Evolutionary conservation across 2,329 filamentous ascomycete genomes (phyloP), one percentile per base, ranked within the genome.

Genomic region (Periconia sp.): DNA sequence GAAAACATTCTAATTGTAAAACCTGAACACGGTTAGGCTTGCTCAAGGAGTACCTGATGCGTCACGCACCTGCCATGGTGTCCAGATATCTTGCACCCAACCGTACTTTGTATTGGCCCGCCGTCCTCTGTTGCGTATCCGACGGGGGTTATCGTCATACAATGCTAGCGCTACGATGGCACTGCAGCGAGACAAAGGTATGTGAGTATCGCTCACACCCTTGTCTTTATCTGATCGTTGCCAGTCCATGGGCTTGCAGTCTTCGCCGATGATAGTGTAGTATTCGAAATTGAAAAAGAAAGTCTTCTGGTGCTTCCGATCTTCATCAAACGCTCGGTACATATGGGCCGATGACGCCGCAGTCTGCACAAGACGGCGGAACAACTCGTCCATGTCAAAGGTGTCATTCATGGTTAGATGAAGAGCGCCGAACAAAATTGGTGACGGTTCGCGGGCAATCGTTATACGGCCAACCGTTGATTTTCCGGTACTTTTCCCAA

Each of bases 281-380:
- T 85, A 86, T 52, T 85, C 84, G 60, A 86, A 84, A 29, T 76
- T 79, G 59, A 86, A 85, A 51, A 84, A 78, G 60, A 85, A 84
- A 6, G 77, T 79, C 5, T 78, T 72, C 52, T 81, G 81, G 10
- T 76, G 77, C 6, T 78, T 68, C 4, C 68, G 57, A 19, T 77
- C 70, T 2, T 64, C 48, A 12, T 71, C 63, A 38, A 70, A 82
- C n/a, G 78, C 75, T 18, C 80, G 72, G 46, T 78, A 70, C 68
- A 79, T 75, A 43, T 78, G 73, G 7, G 79, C 76, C 18, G 63
- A 69, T 1, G 68, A 69, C 8, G 61, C 56, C 17, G 68, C 66
- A 1, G 78, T 76, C 10, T 77, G 73, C 4, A 83, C 73, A 12
- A 86, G 70, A 48, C 82, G 74, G 12, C 68, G 63, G 43, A 81